A percentile compares a stretch with the other conserved stretches of the same genome.
phyloP scores from a whole-genome alignment of 306 rosid species.

The Fragaria iinumae region DNA sequence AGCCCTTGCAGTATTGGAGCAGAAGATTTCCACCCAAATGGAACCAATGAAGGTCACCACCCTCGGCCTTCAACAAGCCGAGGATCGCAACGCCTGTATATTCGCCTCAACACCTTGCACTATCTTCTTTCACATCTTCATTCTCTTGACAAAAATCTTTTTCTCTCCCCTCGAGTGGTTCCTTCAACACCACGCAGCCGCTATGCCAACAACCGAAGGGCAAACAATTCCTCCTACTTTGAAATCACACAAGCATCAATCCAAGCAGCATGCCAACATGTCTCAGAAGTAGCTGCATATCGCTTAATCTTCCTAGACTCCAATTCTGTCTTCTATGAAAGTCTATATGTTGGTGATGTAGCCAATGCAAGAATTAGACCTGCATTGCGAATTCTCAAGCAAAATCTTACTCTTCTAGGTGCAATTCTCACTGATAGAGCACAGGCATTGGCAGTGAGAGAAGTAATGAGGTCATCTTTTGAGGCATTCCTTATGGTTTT shows the following conservation, averaged over 20 bases:
- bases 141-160: constrained; percentile 55
- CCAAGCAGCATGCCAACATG: constrained; percentile 61
- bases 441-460: constrained; percentile 74
- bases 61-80: constrained; percentile 84
- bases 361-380: constrained; percentile 71
- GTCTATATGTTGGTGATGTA: constrained; percentile 63
- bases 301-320: constrained; percentile 89
- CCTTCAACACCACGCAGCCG: constrained; percentile 39
- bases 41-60: constrained; percentile 53
- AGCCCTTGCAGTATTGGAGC: constrained; percentile 48
- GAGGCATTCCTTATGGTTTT: constrained; percentile 88
- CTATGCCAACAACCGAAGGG: constrained; percentile 28
- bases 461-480: constrained; percentile 84
- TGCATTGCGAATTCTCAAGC: constrained; percentile 63
- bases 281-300: constrained; percentile 87
- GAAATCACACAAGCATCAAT: constrained; percentile 43
- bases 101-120: constrained; percentile 87
- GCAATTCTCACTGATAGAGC: constrained; percentile 66
- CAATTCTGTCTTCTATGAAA: constrained; percentile 61
- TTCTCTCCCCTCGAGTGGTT: constrained; percentile 33
- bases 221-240: constrained; percentile 48
- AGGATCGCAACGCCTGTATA: constrained; percentile 88
- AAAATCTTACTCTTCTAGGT: constrained; percentile 66
- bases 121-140: constrained; percentile 56
- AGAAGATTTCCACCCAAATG: constrained; percentile 36